These are phyloP conservation scores for Spiraea crenata DNA, from an alignment of 331 rosid species.

Conservation along the genomic window DNA sequence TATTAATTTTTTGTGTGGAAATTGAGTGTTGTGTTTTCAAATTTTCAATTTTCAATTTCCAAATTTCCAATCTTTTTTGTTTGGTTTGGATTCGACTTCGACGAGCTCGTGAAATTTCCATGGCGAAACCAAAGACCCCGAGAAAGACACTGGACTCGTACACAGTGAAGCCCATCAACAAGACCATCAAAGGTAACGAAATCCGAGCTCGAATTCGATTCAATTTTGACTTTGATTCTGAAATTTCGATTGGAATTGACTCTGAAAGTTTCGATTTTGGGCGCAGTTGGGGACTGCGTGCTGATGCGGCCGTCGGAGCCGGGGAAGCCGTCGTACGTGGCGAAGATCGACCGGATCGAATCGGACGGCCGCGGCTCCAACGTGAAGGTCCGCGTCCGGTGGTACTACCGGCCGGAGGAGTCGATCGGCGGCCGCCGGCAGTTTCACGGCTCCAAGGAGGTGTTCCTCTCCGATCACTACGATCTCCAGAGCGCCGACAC, in stretches of 20 bases:
- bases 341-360: conserved; percentile 89
- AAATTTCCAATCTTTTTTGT: no score
- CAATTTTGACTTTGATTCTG: neutral
- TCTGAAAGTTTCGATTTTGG: neutral
- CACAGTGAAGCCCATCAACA: conserved; percentile 83
- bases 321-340: conserved; percentile 82
- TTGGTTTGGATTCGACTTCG: no score
- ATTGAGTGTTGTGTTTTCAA: neutral
- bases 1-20: no score
- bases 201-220: neutral
- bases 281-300: conserved; percentile 85
- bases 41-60: neutral
- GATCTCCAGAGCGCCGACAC: conserved; percentile 95
- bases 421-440: conserved; percentile 98
- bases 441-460: conserved; percentile 97
- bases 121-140: conserved; percentile 89
- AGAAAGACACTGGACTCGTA: conserved; percentile 89
- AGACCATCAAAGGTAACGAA: conserved; percentile 56
- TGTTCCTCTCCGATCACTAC: conserved; percentile 88
- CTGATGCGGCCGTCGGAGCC: conserved; percentile 88
- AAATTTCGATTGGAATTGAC: neutral
- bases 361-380: conserved; percentile 87
- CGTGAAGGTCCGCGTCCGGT: conserved; percentile 81
- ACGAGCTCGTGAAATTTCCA: conserved; percentile 5
- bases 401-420: conserved; percentile 99